A percentile compares a stretch with the other conserved stretches of the same genome.
These are phyloP conservation scores for Chrysosporium queenslandicum DNA, from an alignment of 2,329 filamentous ascomycete species.

Conservation along the genomic window DNA sequence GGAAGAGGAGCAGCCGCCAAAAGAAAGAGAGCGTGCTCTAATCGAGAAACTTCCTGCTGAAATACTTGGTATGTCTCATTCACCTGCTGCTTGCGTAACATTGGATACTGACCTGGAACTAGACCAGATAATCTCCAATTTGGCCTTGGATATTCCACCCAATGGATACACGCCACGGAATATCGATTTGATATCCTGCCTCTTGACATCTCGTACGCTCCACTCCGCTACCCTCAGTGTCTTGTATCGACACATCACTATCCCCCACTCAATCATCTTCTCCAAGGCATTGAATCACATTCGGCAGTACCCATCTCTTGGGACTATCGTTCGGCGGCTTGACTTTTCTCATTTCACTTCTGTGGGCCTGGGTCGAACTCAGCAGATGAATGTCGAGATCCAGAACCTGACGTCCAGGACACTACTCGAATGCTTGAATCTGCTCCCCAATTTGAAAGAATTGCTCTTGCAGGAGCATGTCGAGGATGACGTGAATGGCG, in stretches of 20 bases:
- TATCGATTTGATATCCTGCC: conserved; percentile 63
- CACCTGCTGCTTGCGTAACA: too few relatives aligned
- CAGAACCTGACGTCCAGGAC: conserved; percentile 67
- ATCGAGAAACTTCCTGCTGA: conserved; percentile 62
- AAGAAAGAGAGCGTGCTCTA: conserved; percentile 34
- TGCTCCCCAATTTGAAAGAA: conserved; percentile 65
- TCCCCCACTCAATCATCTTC: conserved; percentile 74
- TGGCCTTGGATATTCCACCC: conserved; percentile 63
- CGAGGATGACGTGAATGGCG: conserved; percentile 61
- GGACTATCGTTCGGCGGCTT: conserved; percentile 64
- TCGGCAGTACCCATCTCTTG: conserved; percentile 55
- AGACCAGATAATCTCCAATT: conserved; percentile 65
- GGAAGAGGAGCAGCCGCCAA: conserved; percentile 22
- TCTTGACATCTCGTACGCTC: conserved; percentile 64
- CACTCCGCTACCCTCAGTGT: conserved; percentile 64
- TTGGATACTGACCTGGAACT: conserved; percentile 13
- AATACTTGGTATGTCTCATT: conserved; percentile 52
- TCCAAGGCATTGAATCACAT: conserved; percentile 68
- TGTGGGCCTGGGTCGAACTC: conserved; percentile 63
- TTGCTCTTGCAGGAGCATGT: conserved; percentile 73
- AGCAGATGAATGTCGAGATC: conserved; percentile 62
- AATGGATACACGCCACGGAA: conserved; percentile 68
- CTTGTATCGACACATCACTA: conserved; percentile 68
- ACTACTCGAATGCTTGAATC: conserved; percentile 57
- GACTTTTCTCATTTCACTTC: conserved; percentile 84